Percentiles rank a stretch among this genome's conserved stretches.
phyloP scores from a whole-genome alignment of 441 rosid species.

The Populus hybrid region DNA sequence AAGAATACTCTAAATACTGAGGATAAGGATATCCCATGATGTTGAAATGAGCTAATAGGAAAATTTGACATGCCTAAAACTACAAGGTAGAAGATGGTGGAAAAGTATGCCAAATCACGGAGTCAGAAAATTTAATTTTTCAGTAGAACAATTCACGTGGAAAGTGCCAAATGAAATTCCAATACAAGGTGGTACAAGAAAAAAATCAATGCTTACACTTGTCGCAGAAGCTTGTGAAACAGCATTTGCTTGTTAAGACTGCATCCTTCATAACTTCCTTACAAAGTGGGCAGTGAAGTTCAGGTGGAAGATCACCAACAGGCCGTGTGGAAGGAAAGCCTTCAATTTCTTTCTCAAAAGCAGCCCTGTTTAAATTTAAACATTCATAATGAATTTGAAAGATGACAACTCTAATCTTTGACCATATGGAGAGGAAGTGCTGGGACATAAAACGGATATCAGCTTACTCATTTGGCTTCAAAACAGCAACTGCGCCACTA shows the following conservation, averaged over 20 bases:
- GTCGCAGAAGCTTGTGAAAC: constrained; percentile 86
- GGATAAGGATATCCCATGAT: background rate
- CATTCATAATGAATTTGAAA: constrained; percentile 6
- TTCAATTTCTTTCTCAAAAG: constrained; percentile 94
- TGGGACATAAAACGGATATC: background rate
- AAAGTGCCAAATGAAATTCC: background rate
- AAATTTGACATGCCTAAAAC: background rate
- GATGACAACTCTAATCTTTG: background rate
- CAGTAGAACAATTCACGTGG: background rate
- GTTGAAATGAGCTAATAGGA: background rate
- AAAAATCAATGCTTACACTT: constrained; percentile 48
- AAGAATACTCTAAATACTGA: background rate
- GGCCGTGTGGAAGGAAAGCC: constrained; percentile 90
- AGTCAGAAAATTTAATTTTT: background rate
- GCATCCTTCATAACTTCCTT: constrained; percentile 99
- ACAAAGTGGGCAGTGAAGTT: constrained; percentile 92
- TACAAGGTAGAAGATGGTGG: background rate
- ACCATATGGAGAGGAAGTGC: constrained; percentile 13
- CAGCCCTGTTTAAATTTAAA: constrained; percentile 58
- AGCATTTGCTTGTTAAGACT: constrained; percentile 94
- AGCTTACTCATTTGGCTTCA: constrained; percentile 94
- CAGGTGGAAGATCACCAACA: constrained; percentile 96
- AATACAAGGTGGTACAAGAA: background rate
- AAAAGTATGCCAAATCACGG: background rate
- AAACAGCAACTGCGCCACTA: constrained; percentile 92